Evolutionary conservation across 495 filamentous ascomycete species (phyloP), one percentile per base, ranked within the genome.

Genomic region (Umbilicaria muhlenbergii): DNA sequence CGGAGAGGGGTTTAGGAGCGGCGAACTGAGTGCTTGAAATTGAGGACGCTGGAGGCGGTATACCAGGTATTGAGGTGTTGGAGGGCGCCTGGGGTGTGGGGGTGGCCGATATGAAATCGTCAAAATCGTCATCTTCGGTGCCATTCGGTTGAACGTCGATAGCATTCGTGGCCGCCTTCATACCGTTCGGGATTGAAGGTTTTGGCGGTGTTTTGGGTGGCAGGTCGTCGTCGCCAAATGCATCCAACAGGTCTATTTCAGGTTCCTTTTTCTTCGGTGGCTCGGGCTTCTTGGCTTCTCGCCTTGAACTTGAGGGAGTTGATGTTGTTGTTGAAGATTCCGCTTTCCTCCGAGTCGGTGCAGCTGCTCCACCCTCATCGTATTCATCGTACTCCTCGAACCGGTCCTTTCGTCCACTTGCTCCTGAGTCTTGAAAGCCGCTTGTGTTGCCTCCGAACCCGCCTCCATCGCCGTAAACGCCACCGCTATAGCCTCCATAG

Each of bases 361-460:
- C 64, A 53, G 63, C 56, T 50, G 58, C 64, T 43, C 71, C 80
- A 18, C 69, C 86, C 46, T 94, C 89, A 46, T 96, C 88, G 49
- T 80, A 85, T 60, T 98, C 91, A 54, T 98, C 86, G 53, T 98
- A 98, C 61, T 96, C 91, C 42, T 96, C 88, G 50, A 94, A 98
- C 42, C 77, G 78, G 47, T 93, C 89, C 14, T 68, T 63, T 33
- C 69, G 63, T 50, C 73, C 61, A 21, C 74, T 68, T 28, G 24
- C 24, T 8, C 24, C 24, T 24, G 69, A 65, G 47, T 83, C 80
- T 18, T 78, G 74, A 58, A 83, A 92, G 36, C 83, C 83, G 32
- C 67, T 70, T 31, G 67, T 53, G 45, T 80, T 72, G 8, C 87
- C 86, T 34, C 78, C 72, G 51, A 88, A 94, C 3, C 86, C 86